Evolutionary conservation across 345 rosid genomes (phyloP), one percentile per base, ranked within the genome.

Genomic region (Litchi chinensis): DNA sequence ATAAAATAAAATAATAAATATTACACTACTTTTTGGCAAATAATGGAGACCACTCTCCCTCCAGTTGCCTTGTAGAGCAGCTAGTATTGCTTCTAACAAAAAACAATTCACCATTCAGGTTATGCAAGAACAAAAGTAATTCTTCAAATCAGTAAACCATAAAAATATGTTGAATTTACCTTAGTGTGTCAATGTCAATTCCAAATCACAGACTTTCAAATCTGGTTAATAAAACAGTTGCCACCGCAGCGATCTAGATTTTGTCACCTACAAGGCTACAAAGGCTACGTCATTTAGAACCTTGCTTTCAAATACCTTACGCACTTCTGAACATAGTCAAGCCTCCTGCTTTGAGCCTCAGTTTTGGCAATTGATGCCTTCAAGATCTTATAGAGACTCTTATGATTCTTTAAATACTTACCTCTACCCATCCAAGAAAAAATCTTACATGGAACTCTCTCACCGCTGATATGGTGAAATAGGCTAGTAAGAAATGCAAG

Each of bases 301-400:
- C 1, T 72, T 19, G 65, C 43, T 15, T n/a, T 21, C 16, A 73
- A 32, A 13, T 18, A 73, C 2, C 28, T 16, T 19, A 6, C 22
- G 37, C 41, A 59, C 21, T 71, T 59, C 46, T 52, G 69, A 56
- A 93, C 95, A 82, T 83, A 82, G 74, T 86, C 87, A 63, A 93
- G 75, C 86, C 98, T 93, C 86, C 80, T 83, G 0, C 84, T 82
- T 84, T 93, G 97, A 80, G 89, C 91, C 68, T 92, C 98, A 52
- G 85, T 90, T 74, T 82, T 83, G 68, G 89, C 88, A 50, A 89
- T 82, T 1, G 83, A 83, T 67, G 87, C 89, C 83, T 81, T 90
- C 71, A 95, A 80, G 77, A 69, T 84, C 88, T 84, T 77, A 76
- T 92, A 95, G 19, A 95, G 91, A 86, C 88, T 82, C 84, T 89